Evolutionary conservation across 1,139 yeast genomes (phyloP).

Genomic region (Suhomyces terraborum): DNA sequence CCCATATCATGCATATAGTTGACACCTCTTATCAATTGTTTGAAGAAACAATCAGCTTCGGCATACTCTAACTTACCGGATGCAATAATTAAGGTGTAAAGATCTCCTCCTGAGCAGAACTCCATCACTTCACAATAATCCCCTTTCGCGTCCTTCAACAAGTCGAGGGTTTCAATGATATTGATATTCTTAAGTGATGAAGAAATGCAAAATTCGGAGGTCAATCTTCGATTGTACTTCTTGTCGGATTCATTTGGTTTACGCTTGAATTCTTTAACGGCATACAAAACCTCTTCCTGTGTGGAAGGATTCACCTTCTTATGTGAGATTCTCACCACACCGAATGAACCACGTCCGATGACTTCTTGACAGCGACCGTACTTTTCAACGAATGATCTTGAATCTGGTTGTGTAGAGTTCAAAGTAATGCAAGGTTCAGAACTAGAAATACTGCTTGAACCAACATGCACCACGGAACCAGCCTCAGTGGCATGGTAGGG

Average conservation of each 20-base stretch:
- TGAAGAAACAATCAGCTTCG: slow-evolving; percentile 95
- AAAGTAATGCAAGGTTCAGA: slow-evolving; percentile 1
- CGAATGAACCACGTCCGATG: slow-evolving; percentile 51
- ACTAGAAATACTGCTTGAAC: slow-evolving; percentile 2
- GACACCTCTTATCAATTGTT: slow-evolving; percentile 87
- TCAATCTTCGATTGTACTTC: slow-evolving; percentile 46
- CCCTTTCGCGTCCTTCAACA: slow-evolving; percentile 87
- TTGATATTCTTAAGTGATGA: slow-evolving; percentile 49
- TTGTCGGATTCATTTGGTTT: slow-evolving; percentile 47
- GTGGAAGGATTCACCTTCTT: slow-evolving; percentile 27
- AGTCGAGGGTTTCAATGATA: slow-evolving; percentile 82
- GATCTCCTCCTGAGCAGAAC: slow-evolving; percentile 92
- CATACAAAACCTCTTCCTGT: slow-evolving; percentile 42
- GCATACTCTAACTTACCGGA: slow-evolving; percentile 80
- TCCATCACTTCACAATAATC: slow-evolving; percentile 97
- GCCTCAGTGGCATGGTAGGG: slow-evolving; percentile 24
- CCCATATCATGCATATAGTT: slow-evolving; percentile 98
- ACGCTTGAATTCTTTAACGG: slow-evolving; percentile 50
- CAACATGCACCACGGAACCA: not conserved
- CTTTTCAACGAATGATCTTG: slow-evolving; percentile 49
- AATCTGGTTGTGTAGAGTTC: slow-evolving; percentile 25
- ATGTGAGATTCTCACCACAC: slow-evolving; percentile 50
- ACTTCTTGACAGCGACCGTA: slow-evolving; percentile 55
- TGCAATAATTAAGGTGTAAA: slow-evolving; percentile 81
- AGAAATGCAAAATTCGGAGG: slow-evolving; percentile 51